Conservation (phyloP, 1,139 yeast species). For the Yarrowia galli region DNA sequence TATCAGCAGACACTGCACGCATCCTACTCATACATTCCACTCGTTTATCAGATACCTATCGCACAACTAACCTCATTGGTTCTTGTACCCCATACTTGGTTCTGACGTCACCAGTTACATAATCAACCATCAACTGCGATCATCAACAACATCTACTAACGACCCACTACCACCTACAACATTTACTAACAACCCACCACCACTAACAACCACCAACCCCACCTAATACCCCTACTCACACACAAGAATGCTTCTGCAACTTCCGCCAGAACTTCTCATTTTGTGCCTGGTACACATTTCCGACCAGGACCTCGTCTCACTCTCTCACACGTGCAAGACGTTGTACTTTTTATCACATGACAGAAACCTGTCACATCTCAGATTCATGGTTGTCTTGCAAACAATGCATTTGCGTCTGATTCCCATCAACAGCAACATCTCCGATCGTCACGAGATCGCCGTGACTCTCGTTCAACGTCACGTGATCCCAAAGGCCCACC, state of each 20-base stretch:
- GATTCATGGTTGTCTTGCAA: not conserved
- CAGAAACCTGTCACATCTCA: slow-evolving; percentile 3
- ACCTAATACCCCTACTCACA: not conserved
- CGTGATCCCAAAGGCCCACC: slow-evolving; percentile 24
- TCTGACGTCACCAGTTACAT: too few species aligned
- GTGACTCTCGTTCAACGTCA: slow-evolving; percentile 11
- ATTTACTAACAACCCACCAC: too few species aligned
- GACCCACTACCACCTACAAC: not conserved
- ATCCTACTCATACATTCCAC: not conserved
- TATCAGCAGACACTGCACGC: too few species aligned
- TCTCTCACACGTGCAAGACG: slow-evolving; percentile 23
- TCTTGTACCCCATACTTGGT: too few species aligned
- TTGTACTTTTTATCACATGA: slow-evolving; percentile 11
- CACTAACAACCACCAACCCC: not conserved
- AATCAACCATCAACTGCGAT: too few species aligned
- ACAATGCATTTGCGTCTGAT: slow-evolving; percentile 9
- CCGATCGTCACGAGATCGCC: slow-evolving; percentile 9
- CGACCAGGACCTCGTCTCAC: slow-evolving; percentile 8
- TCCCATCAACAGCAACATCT: slow-evolving; percentile 1
- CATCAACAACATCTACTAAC: too few species aligned
- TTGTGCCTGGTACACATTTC: slow-evolving; percentile 12
- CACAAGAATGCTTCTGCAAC: slow-evolving; percentile 6
- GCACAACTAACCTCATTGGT: too few species aligned
- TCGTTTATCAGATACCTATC: not conserved
- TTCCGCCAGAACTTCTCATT: slow-evolving; percentile 15